These are phyloP conservation scores for Spiraea crenata DNA, from an alignment of 331 rosid species.

Conservation along the genomic window DNA sequence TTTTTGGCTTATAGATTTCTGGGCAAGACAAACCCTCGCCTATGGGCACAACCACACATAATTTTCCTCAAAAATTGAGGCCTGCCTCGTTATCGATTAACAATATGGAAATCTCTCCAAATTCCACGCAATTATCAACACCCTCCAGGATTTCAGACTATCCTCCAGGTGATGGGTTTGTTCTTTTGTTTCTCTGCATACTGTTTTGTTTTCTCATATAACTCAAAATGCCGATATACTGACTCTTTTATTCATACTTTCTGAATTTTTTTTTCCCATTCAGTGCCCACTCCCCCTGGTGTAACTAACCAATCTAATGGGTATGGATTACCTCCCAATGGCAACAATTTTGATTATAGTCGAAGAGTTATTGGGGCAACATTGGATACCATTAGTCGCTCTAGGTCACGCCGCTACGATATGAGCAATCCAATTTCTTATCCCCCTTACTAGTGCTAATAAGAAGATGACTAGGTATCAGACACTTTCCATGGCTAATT, in stretches of 20 bases:
- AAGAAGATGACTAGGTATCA: slow-evolving; percentile 14
- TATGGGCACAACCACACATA: slow-evolving; percentile 43
- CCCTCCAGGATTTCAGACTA: slow-evolving; percentile 50
- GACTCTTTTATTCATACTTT: slow-evolving; percentile 12
- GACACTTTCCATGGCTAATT: slow-evolving; percentile 22
- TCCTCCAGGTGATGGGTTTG: slow-evolving; percentile 52
- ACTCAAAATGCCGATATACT: slow-evolving; percentile 2
- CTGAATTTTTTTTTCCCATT: slow-evolving; percentile 33
- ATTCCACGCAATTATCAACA: slow-evolving; percentile 30
- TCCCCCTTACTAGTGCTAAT: slow-evolving; percentile 25
- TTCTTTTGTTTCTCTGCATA: slow-evolving; percentile 8
- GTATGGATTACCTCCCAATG: slow-evolving; percentile 48
- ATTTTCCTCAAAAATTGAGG: slow-evolving; percentile 52
- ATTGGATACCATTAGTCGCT: slow-evolving; percentile 56
- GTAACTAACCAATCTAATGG: slow-evolving; percentile 59
- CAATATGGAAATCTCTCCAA: slow-evolving; percentile 44
- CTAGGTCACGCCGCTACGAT: slow-evolving; percentile 63
- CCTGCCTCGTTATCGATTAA: slow-evolving; percentile 36
- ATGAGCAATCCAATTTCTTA: slow-evolving; percentile 46
- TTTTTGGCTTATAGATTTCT: slow-evolving; percentile 61
- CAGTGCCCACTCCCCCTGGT: slow-evolving; percentile 51
- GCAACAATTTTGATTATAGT: slow-evolving; percentile 61
- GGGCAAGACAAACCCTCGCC: slow-evolving; percentile 70
- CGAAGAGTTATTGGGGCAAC: slow-evolving; percentile 63
- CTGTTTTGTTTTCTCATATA: slow-evolving; percentile 3